Evolutionary conservation across 495 filamentous ascomycete species (phyloP), one percentile per base, ranked within the genome.

Genomic region (Trichoderma erinaceum): DNA sequence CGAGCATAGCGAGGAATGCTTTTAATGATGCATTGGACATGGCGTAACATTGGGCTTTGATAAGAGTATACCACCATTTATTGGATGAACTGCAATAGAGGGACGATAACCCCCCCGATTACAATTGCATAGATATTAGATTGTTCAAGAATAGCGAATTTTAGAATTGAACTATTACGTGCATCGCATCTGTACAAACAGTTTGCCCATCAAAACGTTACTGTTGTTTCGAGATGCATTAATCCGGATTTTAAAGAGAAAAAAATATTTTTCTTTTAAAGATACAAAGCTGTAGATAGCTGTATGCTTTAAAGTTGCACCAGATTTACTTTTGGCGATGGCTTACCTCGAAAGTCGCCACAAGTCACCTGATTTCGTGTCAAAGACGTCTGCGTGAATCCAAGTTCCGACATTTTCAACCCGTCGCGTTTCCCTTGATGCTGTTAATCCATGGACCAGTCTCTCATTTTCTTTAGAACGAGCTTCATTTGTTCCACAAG

Each of bases 331-430:
- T 2, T 61, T 61, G 16, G 23, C 15, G 11, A 15, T 32, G 11
- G 56, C 11, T 23, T 61, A 16, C 11, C 3, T 35, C 8, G 2
- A 23, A 29, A 29, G 13, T 61, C 25, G 56, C 56, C 56, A 61
- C 41, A n/a, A 35, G 63, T 65, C 63, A 65, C 63, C 63, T 65
- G 63, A 65, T 65, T 43, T 65, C 63, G 63, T 44, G 63, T 43
- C 29, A 43, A 43, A 43, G 63, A 65, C 25, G 7, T 15, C 10
- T 32, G 48, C 35, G 63, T 44, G 41, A 41, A 65, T 44, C 16
- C 1, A 11, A 13, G 10, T 35, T 3, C 21, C 5, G 27, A 16
- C 63, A 21, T 7, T 11, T 21, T 21, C 18, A 23, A 38, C 35
- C 35, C 35, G 8, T 38, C 35, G 35, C 35, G 35, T 38, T 38